Base-by-base conservation (phyloP, 495 filamentous ascomycete species). In the Thermothielavioides terrestris region DNA sequence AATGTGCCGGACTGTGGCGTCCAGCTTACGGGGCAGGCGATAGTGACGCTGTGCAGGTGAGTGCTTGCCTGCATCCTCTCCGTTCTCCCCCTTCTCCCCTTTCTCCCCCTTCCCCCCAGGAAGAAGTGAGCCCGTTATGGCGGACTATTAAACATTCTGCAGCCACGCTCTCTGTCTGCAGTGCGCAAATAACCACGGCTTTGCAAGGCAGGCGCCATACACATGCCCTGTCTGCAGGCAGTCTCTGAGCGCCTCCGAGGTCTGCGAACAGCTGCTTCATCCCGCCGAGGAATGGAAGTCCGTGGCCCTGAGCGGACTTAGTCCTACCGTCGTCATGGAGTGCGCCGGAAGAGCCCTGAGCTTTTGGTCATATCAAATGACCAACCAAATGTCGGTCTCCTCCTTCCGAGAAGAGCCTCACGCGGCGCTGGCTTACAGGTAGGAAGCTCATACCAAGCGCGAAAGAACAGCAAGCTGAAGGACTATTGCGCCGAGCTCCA, bases 261-360 rank as follows among this genome's bases (percentile, higher is more conserved):
- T 88, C 3, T 75, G 81, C 17, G 82, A 84, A 1, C 76, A 82
- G 44, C 26, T 48, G 39, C 74, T 98, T 27, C 88, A 86, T 49
- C 91, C 90, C 0, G 82, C 85, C 0, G 91, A 96, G 62, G 92
- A 95, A 53, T 96, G 94, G 74, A 95, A 95, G 61, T 91, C 88
- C 0, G 88, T 87, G 52, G 83, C 92, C 9, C 70, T 98, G 12
- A 88, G 86, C 63, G 92, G 92, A 0, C 68, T 95, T 6, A 86
- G 79, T 46, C 92, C 92, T 2, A 84, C 77, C 32, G 78, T 83
- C 10, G 86, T 98, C 45, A 89, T 95, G 77, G 92, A 96, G 60
- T 94, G 88, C 57, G 85, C 90, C 42, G 85, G 84, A 11, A 77
- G 88, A 48, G 92, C 84, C 4, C 64, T 96, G 46, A 79, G 76